phyloP scores from a whole-genome alignment of 192 early-diverging fungal genomes.

The Pilobolus umbonatus region DNA sequence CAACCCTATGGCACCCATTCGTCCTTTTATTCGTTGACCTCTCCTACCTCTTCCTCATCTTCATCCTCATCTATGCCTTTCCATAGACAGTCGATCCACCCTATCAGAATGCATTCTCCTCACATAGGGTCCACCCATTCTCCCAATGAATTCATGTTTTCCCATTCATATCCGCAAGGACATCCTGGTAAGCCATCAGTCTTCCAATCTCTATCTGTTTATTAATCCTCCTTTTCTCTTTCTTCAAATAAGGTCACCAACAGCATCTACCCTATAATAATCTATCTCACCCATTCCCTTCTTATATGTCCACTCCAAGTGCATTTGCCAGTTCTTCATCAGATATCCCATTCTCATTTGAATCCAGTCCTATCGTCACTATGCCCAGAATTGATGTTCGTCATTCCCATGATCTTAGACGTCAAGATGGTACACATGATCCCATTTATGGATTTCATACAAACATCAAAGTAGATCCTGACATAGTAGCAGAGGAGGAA shows the following conservation, averaged over 20 bases:
- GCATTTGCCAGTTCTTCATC: constrained; percentile 2
- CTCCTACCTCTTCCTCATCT: constrained; percentile 16
- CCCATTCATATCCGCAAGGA: constrained; percentile 8
- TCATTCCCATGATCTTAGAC: too few relatives aligned
- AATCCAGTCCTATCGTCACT: too few relatives aligned
- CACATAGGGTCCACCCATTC: constrained; percentile 8
- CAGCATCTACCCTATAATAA: constrained; percentile 7
- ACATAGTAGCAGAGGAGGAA: not conserved
- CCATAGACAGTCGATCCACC: not conserved
- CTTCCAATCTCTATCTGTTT: too few relatives aligned
- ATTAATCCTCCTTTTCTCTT: too few relatives aligned
- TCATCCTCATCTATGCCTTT: constrained; percentile 6
- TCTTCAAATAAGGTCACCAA: too few relatives aligned
- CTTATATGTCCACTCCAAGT: constrained; percentile 12
- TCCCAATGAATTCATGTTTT: constrained; percentile 2
- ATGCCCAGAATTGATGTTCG: too few relatives aligned
- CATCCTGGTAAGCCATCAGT: too few relatives aligned
- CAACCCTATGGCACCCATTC: constrained; percentile 7
- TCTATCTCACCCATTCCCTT: constrained; percentile 11
- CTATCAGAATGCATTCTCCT: not conserved
- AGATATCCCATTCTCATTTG: constrained; percentile 10
- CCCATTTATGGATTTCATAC: constrained; percentile 4
- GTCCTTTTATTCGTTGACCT: constrained; percentile 8
- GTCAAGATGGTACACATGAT: constrained; percentile 1
- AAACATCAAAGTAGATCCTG: constrained; percentile 8